Percentiles rank a stretch among this genome's conserved stretches.
Conservation (phyloP, 2,329 filamentous ascomycete species). For the Calonectria ilicicola region DNA sequence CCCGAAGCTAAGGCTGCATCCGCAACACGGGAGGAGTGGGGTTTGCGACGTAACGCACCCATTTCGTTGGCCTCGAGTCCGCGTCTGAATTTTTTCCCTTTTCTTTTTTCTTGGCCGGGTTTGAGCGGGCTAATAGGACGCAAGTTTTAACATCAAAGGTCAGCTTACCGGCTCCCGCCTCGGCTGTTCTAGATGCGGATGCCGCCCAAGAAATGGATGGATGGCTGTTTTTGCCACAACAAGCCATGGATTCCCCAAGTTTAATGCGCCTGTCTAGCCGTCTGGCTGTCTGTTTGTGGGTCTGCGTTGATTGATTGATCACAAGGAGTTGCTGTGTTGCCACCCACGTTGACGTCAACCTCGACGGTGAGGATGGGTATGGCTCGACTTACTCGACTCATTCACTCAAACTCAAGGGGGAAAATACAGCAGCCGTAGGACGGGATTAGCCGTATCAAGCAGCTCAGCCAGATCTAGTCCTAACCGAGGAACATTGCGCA, state of each 20-base stretch:
- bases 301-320: too few relatives aligned
- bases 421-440: too few relatives aligned
- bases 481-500: neutral
- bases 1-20: constrained; percentile 1
- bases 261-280: too few relatives aligned
- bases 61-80: neutral
- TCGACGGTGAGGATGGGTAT: too few relatives aligned
- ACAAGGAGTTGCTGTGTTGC: too few relatives aligned
- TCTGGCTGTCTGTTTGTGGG: too few relatives aligned
- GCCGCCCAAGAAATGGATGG: too few relatives aligned
- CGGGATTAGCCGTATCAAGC: neutral
- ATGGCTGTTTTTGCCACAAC: too few relatives aligned
- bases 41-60: neutral
- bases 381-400: too few relatives aligned
- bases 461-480: neutral
- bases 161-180: neutral
- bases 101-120: neutral
- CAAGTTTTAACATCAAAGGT: neutral
- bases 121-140: neutral
- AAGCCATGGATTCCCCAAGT: neutral
- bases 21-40: constrained; percentile 1
- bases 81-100: neutral
- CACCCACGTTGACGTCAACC: too few relatives aligned
- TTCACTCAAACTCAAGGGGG: too few relatives aligned
- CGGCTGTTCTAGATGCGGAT: neutral